Conservation (phyloP, 306 rosid genomes). For the Mimosa pudica region DNA sequence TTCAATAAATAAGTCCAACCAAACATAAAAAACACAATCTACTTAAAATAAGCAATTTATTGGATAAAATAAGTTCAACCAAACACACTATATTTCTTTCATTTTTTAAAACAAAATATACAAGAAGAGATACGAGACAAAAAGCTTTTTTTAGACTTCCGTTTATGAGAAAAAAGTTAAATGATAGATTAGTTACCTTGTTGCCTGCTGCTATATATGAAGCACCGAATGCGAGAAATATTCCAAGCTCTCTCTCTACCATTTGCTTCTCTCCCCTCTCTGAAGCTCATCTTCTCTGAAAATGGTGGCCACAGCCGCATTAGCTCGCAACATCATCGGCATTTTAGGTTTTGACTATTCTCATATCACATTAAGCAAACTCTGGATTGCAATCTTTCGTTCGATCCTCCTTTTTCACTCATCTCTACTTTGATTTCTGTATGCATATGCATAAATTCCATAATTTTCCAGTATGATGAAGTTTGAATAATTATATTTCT, state of each 20-base stretch:
- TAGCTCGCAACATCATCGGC: conserved; percentile 55
- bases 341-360: conserved; percentile 48
- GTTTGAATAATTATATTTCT: not conserved
- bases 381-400: not conserved
- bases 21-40: no score
- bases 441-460: not conserved
- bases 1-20: no score
- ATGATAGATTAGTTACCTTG: not conserved
- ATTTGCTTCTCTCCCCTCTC: not conserved
- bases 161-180: not conserved
- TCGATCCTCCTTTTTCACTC: not conserved
- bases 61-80: no score
- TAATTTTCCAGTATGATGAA: not conserved
- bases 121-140: not conserved
- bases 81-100: no score
- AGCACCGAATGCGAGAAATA: not conserved
- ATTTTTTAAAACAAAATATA: no score
- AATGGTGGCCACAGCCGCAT: conserved; percentile 47
- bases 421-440: not conserved
- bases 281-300: not conserved
- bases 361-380: not conserved
- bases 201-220: not conserved
- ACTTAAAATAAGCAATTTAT: no score
- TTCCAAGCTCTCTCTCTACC: not conserved
- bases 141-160: not conserved